Evolutionary conservation across 2,329 filamentous ascomycete species (phyloP).

Genomic region (Fusarium sp.): DNA sequence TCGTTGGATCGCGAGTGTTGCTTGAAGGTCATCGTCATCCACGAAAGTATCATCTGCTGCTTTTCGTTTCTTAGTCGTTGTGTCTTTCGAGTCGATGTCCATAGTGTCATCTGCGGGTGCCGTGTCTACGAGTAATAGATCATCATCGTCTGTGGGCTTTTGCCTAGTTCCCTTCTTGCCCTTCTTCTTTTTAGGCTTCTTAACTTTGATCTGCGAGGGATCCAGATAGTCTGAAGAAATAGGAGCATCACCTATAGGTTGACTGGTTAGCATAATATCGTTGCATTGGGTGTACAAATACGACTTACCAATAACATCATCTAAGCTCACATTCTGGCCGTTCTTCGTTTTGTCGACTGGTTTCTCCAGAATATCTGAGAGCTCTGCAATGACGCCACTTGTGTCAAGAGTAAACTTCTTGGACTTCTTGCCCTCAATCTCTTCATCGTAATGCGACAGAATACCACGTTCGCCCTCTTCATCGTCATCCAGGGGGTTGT

Average conservation of each 20-base stretch:
- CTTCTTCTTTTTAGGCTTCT: slow-evolving; percentile 96
- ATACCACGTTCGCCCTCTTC: slow-evolving; percentile 75
- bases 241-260: slow-evolving; percentile 48
- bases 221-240: slow-evolving; percentile 87
- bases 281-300: neutral
- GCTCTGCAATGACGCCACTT: slow-evolving; percentile 75
- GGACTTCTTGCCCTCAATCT: slow-evolving; percentile 89
- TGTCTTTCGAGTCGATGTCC: slow-evolving; percentile 77
- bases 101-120: slow-evolving; percentile 65
- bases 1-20: slow-evolving; percentile 84
- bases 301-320: slow-evolving; percentile 74
- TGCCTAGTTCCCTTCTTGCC: slow-evolving; percentile 81
- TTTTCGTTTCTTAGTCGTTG: slow-evolving; percentile 68
- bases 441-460: slow-evolving; percentile 93
- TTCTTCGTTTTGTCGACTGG: slow-evolving; percentile 69
- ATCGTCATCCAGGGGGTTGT: slow-evolving; percentile 84
- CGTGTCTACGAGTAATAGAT: slow-evolving; percentile 63
- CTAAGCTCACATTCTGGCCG: slow-evolving; percentile 79
- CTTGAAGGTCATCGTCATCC: slow-evolving; percentile 94
- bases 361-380: slow-evolving; percentile 67
- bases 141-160: slow-evolving; percentile 74
- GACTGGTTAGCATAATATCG: slow-evolving; percentile 18
- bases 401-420: slow-evolving; percentile 91
- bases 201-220: slow-evolving; percentile 87
- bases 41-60: slow-evolving; percentile 77